Evolutionary conservation across 345 rosid genomes (phyloP).

Genomic region (Aethionema arabicum): DNA sequence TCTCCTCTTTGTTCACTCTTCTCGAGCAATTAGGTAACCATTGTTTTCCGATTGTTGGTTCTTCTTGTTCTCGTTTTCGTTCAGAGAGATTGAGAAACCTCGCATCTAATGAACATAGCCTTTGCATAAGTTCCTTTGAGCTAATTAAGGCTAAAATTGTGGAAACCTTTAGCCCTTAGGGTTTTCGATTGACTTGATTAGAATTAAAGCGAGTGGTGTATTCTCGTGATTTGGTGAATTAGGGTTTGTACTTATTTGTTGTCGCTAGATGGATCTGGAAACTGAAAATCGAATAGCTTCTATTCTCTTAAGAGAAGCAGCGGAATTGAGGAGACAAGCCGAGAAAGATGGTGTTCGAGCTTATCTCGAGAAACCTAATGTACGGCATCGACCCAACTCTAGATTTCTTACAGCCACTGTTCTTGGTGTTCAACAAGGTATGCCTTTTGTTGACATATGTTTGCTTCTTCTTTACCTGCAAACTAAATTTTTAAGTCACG

Average conservation of each 20-base stretch:
- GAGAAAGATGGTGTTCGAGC: constrained; percentile 73
- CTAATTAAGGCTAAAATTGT: not conserved
- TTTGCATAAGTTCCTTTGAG: not conserved
- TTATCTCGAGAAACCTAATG: constrained; percentile 60
- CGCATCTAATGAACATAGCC: constrained; percentile 12
- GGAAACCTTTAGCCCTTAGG: not conserved
- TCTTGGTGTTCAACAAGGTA: constrained; percentile 90
- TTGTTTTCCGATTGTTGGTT: not conserved
- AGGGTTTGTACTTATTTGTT: not conserved
- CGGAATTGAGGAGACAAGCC: constrained; percentile 65
- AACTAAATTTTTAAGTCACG: constrained; percentile 4
- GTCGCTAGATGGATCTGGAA: constrained; percentile 63
- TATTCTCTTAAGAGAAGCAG: constrained; percentile 76
- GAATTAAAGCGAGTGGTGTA: too few relatives aligned
- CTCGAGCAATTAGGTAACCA: not conserved
- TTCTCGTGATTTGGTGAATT: not conserved
- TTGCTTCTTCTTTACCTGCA: not conserved
- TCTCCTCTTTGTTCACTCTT: not conserved
- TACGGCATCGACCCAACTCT: constrained; percentile 74
- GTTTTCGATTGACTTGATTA: not conserved
- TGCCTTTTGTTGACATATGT: not conserved
- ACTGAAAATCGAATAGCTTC: constrained; percentile 84
- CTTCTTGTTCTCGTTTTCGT: not conserved
- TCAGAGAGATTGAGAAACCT: not conserved
- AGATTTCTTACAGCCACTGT: constrained; percentile 91